Evolutionary conservation across 257 asterid genomes (phyloP), one percentile per base, ranked within the genome.

Genomic region (Pogostemon cablin): DNA sequence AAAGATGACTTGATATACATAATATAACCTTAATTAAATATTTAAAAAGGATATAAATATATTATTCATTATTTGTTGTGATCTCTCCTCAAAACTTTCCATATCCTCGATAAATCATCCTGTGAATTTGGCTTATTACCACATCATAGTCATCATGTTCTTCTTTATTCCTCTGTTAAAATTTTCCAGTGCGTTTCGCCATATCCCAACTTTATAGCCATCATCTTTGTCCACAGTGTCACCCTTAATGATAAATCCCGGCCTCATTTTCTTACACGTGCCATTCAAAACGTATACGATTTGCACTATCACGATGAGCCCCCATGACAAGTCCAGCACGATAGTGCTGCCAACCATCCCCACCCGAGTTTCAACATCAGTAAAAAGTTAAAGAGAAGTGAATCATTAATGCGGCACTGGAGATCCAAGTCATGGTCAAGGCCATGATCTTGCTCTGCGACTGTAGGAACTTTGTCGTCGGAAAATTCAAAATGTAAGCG

Each of bases 401-500:
- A 15, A 72, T 39, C 5, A 20, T 62, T 4, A 87, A 9, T 1
- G 75, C 82, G 25, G 66, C 75, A 0, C 71, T 81, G 4, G 92
- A 47, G 47, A 84, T 82, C 74, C 74, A 71, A 4, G 81, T 77
- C 70, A 59, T 73, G 25, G 25, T 1, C 25, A 20, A 0, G 0
- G 86, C 87, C 86, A 83, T 81, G 40, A 85, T 81, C 75, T 83
- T 85, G 83, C 90, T 87, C 56, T 87, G 90, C 1, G 92, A 77
- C 62, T 86, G 92, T 66, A 86, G 53, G 59, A 80, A 86, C 62
- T 82, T 86, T 5, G 85, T 83, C 50, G 81, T 82, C 0, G 92
- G 88, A 32, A 86, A 86, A 54, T 81, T 86, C 38, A 82, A 3
- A 0, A 88, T 81, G 49, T 84, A 86, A 0, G 88, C 90, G 40